Conservation (phyloP, 176 grass and related monocot genomes). For the Aegilops bicornis region DNA sequence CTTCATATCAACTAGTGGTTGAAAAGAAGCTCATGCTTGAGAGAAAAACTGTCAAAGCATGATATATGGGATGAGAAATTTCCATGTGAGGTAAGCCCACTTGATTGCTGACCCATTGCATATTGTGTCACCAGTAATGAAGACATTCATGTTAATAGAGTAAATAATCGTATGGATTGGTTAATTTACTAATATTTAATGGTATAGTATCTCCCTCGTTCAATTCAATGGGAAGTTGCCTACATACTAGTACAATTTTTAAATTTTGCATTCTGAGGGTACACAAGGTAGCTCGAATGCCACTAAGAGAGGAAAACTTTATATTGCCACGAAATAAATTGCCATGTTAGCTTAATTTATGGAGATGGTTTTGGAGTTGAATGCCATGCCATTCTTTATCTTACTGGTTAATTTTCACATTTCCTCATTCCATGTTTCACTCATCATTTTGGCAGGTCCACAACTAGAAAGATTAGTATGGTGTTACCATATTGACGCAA, state of each 20-base stretch:
- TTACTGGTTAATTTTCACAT: not conserved
- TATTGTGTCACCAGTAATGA: not conserved
- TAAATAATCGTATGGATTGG: too few relatives aligned
- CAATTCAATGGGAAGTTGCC: not conserved
- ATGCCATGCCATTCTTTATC: not conserved
- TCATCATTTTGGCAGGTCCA: conserved; percentile 48
- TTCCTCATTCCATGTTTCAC: conserved; percentile 24
- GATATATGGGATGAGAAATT: too few relatives aligned
- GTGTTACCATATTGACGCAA: conserved; percentile 68
- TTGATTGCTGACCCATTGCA: too few relatives aligned
- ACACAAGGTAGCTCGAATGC: not conserved
- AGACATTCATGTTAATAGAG: too few relatives aligned
- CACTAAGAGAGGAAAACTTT: not conserved
- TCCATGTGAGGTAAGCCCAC: too few relatives aligned
- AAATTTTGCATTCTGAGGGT: not conserved
- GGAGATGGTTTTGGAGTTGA: not conserved
- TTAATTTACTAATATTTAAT: not conserved
- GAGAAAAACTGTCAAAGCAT: too few relatives aligned
- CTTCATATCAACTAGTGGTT: too few relatives aligned
- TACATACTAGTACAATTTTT: not conserved
- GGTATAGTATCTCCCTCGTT: not conserved
- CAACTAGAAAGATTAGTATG: conserved; percentile 84
- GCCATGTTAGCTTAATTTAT: not conserved
- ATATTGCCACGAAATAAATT: not conserved
- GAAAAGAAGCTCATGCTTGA: too few relatives aligned